Evolutionary conservation across 345 rosid genomes (phyloP).

Genomic region (Atalantia buxifolia): DNA sequence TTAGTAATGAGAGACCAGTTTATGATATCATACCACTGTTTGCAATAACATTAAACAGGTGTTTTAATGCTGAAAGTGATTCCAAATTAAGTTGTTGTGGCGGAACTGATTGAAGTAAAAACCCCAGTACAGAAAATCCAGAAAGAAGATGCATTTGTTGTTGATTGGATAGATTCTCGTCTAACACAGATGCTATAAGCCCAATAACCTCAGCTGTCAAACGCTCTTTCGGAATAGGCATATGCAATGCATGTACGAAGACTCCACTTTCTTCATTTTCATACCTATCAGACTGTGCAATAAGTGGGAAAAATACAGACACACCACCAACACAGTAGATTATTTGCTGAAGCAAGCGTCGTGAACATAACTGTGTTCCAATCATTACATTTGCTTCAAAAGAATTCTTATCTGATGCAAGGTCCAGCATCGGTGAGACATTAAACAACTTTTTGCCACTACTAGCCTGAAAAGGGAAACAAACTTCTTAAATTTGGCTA

Average conservation of each 20-base stretch:
- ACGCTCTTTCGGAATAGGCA: slow-evolving; percentile 70
- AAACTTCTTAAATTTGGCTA: slow-evolving; percentile 8
- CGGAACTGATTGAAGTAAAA: slow-evolving; percentile 83
- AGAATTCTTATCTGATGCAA: slow-evolving; percentile 53
- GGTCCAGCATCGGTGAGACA: slow-evolving; percentile 69
- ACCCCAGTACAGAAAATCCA: slow-evolving; percentile 86
- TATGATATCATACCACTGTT: slow-evolving; percentile 60
- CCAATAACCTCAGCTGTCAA: slow-evolving; percentile 90
- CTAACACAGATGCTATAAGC: slow-evolving; percentile 89
- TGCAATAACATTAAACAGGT: slow-evolving; percentile 67
- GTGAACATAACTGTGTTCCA: slow-evolving; percentile 87
- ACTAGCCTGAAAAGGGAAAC: slow-evolving; percentile 71
- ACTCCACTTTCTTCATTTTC: slow-evolving; percentile 51
- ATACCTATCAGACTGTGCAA: slow-evolving; percentile 79
- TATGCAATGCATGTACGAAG: slow-evolving; percentile 45
- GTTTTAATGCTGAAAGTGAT: slow-evolving; percentile 86
- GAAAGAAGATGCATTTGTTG: slow-evolving; percentile 94
- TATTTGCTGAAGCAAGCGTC: slow-evolving; percentile 87
- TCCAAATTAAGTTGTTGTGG: slow-evolving; percentile 88
- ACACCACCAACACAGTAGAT: slow-evolving; percentile 97
- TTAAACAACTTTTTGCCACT: slow-evolving; percentile 81
- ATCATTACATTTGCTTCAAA: slow-evolving; percentile 76
- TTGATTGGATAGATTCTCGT: slow-evolving; percentile 88
- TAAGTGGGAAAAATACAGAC: slow-evolving; percentile 92
- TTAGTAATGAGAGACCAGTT: not conserved